These are phyloP conservation scores for Phaseolus lunatus DNA, from an alignment of 306 rosid genomes.

Conservation along the genomic window DNA sequence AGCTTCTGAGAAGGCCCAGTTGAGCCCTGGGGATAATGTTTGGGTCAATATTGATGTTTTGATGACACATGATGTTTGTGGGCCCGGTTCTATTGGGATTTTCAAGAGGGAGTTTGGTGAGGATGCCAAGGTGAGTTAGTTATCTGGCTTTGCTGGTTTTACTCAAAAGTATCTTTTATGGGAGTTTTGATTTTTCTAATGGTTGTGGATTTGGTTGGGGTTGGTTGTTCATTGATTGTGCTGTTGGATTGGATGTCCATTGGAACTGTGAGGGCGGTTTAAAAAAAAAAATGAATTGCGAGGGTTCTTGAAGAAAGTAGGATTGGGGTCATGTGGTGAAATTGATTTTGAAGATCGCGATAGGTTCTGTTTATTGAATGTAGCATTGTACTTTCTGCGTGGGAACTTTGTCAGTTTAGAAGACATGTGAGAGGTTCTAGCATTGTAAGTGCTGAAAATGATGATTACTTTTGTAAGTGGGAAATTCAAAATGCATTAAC, in stretches of 20 bases:
- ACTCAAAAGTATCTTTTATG: background rate
- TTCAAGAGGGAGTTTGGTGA: conserved; percentile 95
- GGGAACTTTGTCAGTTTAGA: conserved; percentile 22
- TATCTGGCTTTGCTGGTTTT: background rate
- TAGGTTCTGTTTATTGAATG: conserved; percentile 6
- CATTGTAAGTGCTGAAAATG: background rate
- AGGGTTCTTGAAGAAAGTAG: conserved; percentile 5
- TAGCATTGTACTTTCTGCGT: background rate
- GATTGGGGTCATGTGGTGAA: conserved; percentile 13
- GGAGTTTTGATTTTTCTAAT: conserved; percentile 1
- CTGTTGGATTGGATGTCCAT: conserved; percentile 3
- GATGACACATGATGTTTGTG: conserved; percentile 97
- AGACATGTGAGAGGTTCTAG: conserved; percentile 9
- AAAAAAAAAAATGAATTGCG: background rate
- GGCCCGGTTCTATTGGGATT: conserved; percentile 94
- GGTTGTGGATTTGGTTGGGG: background rate
- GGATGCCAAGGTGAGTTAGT: conserved; percentile 70
- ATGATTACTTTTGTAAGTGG: background rate
- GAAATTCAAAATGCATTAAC: conserved; percentile 1
- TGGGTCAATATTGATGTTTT: conserved; percentile 88
- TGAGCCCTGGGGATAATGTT: conserved; percentile 85
- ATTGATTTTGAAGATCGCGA: background rate
- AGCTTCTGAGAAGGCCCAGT: conserved; percentile 73
- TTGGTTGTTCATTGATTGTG: background rate
- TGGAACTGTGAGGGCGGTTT: conserved; percentile 16